Percentiles rank a stretch among this genome's conserved stretches.
Conservation (phyloP, 2,329 filamentous ascomycete species). For the Coniosporium tulheliwenetii region DNA sequence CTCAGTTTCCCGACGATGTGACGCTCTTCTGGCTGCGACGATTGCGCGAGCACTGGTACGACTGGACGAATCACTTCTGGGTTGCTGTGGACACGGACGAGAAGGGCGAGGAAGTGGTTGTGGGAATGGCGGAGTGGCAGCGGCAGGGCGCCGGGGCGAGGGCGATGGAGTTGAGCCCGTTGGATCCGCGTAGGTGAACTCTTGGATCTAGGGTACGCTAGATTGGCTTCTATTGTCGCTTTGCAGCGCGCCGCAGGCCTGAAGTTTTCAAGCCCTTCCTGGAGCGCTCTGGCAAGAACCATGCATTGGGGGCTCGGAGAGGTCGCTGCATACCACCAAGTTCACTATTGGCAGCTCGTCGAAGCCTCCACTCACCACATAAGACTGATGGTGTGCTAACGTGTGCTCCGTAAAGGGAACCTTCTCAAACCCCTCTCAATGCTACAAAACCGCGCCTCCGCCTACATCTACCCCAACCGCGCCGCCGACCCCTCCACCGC, state of each 20-base stretch:
- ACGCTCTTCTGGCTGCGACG: constrained; percentile 10
- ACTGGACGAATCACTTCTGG: not conserved
- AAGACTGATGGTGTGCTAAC: not conserved
- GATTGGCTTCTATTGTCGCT: no score
- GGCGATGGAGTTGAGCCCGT: not conserved
- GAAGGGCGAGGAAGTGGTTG: not conserved
- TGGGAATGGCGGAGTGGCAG: not conserved
- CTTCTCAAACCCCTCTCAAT: not conserved
- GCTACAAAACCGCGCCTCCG: not conserved
- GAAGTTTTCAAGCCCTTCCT: not conserved
- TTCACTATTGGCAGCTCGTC: not conserved
- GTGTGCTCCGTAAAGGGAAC: not conserved
- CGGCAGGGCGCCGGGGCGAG: not conserved
- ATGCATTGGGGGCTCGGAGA: not conserved
- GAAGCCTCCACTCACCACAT: not conserved
- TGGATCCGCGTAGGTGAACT: not conserved
- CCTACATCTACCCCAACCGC: constrained; percentile 3
- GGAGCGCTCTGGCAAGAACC: not conserved
- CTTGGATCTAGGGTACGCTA: no score
- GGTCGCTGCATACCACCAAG: not conserved
- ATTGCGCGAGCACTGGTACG: constrained; percentile 1
- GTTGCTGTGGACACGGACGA: not conserved
- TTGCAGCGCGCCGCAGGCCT: no score
- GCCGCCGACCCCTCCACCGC: constrained; percentile 2
- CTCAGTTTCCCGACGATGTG: constrained; percentile 10